Evolutionary conservation across 306 rosid genomes (phyloP).

Genomic region (Inga leiocalycina): DNA sequence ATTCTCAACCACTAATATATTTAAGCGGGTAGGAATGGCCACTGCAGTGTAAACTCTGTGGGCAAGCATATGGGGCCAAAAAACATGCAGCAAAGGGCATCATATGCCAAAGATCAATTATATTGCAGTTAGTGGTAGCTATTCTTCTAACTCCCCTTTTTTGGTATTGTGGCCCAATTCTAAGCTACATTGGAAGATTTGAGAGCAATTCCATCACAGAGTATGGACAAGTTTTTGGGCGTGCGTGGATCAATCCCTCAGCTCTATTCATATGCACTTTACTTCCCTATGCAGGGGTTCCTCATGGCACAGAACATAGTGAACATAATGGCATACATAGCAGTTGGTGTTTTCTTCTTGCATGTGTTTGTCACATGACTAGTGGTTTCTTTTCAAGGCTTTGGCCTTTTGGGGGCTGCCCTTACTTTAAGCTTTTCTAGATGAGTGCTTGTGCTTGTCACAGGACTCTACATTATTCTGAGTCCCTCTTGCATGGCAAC

Average conservation of each 20-base stretch:
- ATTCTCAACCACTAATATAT: too few species aligned
- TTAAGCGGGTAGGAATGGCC: conserved; percentile 70
- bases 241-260: background rate
- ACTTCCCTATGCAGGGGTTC: conserved; percentile 16
- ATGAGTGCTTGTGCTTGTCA: conserved; percentile 53
- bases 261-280: background rate
- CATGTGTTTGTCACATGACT: conserved; percentile 58
- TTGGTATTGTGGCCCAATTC: conserved; percentile 58
- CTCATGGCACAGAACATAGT: conserved; percentile 67
- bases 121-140: conserved; percentile 67
- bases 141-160: conserved; percentile 56
- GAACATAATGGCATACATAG: conserved; percentile 45
- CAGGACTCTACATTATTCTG: conserved; percentile 48
- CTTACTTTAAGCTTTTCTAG: conserved; percentile 52
- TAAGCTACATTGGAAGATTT: too few species aligned
- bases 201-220: background rate
- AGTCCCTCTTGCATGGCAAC: conserved; percentile 59
- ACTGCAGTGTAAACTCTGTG: conserved; percentile 79
- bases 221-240: background rate
- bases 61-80: conserved; percentile 78
- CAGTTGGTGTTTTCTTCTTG: conserved; percentile 30
- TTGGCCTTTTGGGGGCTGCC: conserved; percentile 56
- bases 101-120: conserved; percentile 66
- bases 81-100: conserved; percentile 59
- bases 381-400: conserved; percentile 43